These are phyloP conservation scores for Phytophthora tubulina DNA, from an alignment of 352 stramenopile species.

Conservation along the genomic window DNA sequence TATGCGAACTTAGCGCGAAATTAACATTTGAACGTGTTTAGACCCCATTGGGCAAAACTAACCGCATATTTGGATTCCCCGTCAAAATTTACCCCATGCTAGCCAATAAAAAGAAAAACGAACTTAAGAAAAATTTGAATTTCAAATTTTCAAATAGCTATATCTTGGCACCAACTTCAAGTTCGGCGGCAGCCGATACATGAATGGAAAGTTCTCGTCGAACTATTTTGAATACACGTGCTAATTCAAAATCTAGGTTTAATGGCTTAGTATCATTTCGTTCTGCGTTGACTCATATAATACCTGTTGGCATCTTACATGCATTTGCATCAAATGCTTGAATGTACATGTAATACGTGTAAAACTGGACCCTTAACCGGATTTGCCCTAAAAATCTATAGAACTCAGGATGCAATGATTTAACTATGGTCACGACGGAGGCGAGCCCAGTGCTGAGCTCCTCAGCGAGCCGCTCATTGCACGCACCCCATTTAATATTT, in stretches of 20 bases:
- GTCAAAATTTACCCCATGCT: background rate
- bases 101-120: background rate
- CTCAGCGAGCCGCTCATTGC: too few relatives aligned
- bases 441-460: too few relatives aligned
- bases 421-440: too few relatives aligned
- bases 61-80: background rate
- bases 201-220: background rate
- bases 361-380: too few relatives aligned
- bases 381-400: too few relatives aligned
- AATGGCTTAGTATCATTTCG: background rate
- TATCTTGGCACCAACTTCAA: background rate
- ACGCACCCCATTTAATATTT: too few relatives aligned
- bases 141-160: conserved; percentile 1
- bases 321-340: too few relatives aligned
- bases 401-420: too few relatives aligned
- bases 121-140: background rate
- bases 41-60: background rate
- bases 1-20: background rate
- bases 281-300: background rate
- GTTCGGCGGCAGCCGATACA: background rate
- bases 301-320: too few relatives aligned
- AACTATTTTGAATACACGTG: background rate
- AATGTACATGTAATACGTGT: too few relatives aligned
- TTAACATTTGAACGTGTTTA: background rate
- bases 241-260: background rate